Evolutionary conservation across 495 filamentous ascomycete genomes (phyloP), one percentile per base, ranked within the genome.

Genomic region (Xylaria grammica): DNA sequence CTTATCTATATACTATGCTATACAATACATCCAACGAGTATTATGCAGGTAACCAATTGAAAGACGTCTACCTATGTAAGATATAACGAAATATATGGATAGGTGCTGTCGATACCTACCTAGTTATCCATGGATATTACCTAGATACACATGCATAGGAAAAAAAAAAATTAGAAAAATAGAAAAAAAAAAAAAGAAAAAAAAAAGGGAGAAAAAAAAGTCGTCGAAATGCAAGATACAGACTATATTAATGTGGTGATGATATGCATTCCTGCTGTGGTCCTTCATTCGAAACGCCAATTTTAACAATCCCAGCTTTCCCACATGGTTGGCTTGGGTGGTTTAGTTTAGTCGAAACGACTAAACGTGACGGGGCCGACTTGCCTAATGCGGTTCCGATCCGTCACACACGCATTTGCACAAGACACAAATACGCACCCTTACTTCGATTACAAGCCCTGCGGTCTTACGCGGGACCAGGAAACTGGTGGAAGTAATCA

Each of bases 311-410:
- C 72, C 72, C 53, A 66, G 67, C 67, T 67, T 68, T 68, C 57
- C 57, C 62, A 59, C 62, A 65, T 65, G 62, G 62, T 52, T 57
- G 30, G 42, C 49, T 40, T 45, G 60, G 13, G 38, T 20, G 60
- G 13, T 26, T 20, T 9, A 62, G 60, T 58, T 66, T 67, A 69
- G 67, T 74, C 68, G 69, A 74, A 72, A 72, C 69, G 67, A 71
- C 71, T 60, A 67, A 67, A 67, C 65, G 65, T 69, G 62, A 72
- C 60, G 65, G 69, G 57, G 38, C 57, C 72, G 62, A 72, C 67
- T 74, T 74, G 67, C 72, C 72, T 70, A 67, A 68, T 74, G 63
- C 60, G 67, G 69, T 55, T 68, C 59, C 70, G 60, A 65, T 65
- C 71, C 48, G 50, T 63, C 60, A 46, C 60, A 62, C 60, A 26